Percentiles rank a stretch among this genome's conserved stretches.
phyloP scores from a whole-genome alignment of 1,139 yeast genomes.

The Yamadazyma dushanensis region DNA sequence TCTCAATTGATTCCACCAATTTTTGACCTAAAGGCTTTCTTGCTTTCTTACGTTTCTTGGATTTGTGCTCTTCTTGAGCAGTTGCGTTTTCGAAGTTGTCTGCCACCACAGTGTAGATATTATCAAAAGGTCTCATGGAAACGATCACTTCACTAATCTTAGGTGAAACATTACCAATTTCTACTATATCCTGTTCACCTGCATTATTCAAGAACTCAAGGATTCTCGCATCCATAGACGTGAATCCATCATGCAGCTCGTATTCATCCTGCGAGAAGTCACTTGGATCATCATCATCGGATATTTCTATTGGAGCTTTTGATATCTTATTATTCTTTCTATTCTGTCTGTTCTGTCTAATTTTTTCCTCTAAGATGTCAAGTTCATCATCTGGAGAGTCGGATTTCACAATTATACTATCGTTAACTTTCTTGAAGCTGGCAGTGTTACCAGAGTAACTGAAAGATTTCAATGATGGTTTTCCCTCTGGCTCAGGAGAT shows the following conservation, averaged over 20 bases:
- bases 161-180: constrained; percentile 71
- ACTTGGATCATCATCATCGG: constrained; percentile 38
- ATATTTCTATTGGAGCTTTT: constrained; percentile 17
- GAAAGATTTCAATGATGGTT: constrained; percentile 12
- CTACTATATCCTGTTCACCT: constrained; percentile 71
- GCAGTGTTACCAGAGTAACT: constrained; percentile 9
- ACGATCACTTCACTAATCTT: constrained; percentile 65
- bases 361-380: constrained; percentile 40
- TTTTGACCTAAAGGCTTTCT: constrained; percentile 71
- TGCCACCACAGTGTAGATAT: constrained; percentile 58
- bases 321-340: constrained; percentile 21
- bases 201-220: constrained; percentile 80
- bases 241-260: constrained; percentile 41
- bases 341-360: constrained; percentile 31
- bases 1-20: constrained; percentile 67
- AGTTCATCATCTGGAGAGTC: constrained; percentile 26
- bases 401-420: constrained; percentile 12
- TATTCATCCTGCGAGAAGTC: constrained; percentile 44
- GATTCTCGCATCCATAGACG: constrained; percentile 60
- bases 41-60: constrained; percentile 34
- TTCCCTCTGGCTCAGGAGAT: constrained; percentile 7
- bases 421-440: constrained; percentile 12
- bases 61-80: constrained; percentile 21
- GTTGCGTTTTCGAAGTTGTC: constrained; percentile 39
- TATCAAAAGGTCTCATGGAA: constrained; percentile 62